phyloP scores from a whole-genome alignment of 75 land plant genomes.

The Selaginella moellendorffii region DNA sequence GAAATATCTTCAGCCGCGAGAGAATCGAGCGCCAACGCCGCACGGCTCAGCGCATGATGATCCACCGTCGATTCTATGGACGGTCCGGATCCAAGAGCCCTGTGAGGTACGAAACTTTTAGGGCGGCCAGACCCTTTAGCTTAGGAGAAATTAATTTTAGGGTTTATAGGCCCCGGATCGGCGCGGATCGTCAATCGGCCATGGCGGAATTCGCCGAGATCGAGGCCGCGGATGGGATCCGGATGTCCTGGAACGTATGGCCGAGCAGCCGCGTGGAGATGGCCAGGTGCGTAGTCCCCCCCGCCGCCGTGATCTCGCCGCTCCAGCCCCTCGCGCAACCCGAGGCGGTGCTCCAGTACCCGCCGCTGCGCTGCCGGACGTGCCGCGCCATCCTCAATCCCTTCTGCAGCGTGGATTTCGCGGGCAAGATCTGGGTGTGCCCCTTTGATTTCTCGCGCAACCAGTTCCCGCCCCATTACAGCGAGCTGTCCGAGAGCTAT shows the following conservation, averaged over 20 bases:
- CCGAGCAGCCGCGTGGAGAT: conserved; percentile 76
- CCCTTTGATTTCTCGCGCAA: conserved; percentile 83
- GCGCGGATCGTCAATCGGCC: too few species aligned
- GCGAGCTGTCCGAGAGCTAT: conserved; percentile 40
- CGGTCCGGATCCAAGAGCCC: not conserved
- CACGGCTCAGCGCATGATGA: not conserved
- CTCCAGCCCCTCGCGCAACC: conserved; percentile 23
- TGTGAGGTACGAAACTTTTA: too few species aligned
- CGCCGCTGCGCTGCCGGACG: conserved; percentile 77
- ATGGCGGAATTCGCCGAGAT: conserved; percentile 87
- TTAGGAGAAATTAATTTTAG: too few species aligned
- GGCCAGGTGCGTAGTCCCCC: conserved; percentile 86
- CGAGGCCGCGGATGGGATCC: conserved; percentile 69
- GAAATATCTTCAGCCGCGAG: too few species aligned
- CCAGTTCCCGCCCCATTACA: conserved; percentile 70
- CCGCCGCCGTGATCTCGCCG: conserved; percentile 81
- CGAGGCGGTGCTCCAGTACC: conserved; percentile 49
- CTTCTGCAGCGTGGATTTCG: conserved; percentile 58
- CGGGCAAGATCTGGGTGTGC: conserved; percentile 90
- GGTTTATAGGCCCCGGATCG: too few species aligned
- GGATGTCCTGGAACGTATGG: conserved; percentile 89
- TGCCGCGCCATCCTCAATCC: conserved; percentile 64
- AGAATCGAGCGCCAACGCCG: too few species aligned
- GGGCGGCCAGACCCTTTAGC: too few species aligned
- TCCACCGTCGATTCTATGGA: not conserved